Conservation (phyloP, 805 yeast genomes). For the Cephaloascus fragrans region DNA sequence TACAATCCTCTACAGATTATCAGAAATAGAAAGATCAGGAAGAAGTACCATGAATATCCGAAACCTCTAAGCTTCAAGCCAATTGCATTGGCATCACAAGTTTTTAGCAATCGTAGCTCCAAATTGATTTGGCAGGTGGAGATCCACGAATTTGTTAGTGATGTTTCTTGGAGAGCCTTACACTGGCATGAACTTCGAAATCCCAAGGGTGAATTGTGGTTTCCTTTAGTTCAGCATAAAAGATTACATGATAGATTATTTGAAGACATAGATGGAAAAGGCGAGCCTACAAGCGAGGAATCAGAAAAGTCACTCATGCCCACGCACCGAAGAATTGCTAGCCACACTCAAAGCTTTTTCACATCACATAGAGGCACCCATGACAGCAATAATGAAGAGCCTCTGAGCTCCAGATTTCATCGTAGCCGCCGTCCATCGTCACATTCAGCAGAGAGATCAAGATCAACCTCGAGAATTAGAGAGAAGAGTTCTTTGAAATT, state of each 20-base stretch:
- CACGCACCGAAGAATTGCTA: background rate
- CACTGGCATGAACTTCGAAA: constrained; percentile 44
- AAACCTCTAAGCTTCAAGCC: constrained; percentile 33
- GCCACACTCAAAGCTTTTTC: background rate
- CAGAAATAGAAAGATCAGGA: constrained; percentile 55
- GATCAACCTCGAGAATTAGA: background rate
- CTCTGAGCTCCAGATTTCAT: background rate
- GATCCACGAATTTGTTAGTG: constrained; percentile 46
- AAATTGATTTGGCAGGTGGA: constrained; percentile 58
- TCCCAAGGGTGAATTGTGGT: constrained; percentile 42
- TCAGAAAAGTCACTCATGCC: background rate
- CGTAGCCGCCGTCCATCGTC: background rate
- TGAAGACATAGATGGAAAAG: background rate
- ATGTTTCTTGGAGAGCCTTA: constrained; percentile 44
- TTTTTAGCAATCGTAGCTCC: constrained; percentile 39
- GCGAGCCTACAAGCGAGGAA: background rate
- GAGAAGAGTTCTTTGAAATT: background rate
- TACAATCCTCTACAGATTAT: constrained; percentile 82
- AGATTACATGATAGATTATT: constrained; percentile 23
- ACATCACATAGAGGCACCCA: background rate
- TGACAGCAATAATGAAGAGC: background rate
- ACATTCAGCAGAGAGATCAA: background rate
- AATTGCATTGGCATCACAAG: constrained; percentile 56
- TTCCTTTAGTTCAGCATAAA: constrained; percentile 16
- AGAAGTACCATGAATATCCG: constrained; percentile 38